phyloP scores from a whole-genome alignment of 2,329 filamentous ascomycete genomes.

The Periglandula ipomoeae region DNA sequence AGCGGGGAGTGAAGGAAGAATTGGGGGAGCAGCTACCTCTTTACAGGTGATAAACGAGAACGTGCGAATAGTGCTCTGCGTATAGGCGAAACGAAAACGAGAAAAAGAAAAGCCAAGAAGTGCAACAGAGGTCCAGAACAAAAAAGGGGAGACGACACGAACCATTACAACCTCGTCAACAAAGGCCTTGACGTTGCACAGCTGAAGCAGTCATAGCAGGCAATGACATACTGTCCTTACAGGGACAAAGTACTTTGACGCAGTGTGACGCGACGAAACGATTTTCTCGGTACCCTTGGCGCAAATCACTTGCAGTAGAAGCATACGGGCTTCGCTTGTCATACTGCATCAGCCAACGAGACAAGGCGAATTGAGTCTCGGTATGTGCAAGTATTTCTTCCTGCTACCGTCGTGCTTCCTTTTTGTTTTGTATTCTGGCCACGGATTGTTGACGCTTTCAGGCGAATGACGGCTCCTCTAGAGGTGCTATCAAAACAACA shows the following conservation, averaged over 20 bases:
- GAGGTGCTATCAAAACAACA: neutral
- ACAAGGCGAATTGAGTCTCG: neutral
- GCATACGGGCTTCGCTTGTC: neutral
- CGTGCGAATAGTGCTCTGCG: too few relatives aligned
- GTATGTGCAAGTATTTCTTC: neutral
- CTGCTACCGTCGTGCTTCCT: neutral
- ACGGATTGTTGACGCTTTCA: neutral
- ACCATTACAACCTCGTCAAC: neutral
- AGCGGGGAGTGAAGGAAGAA: neutral
- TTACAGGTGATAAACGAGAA: too few relatives aligned
- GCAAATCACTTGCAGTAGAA: slow-evolving; percentile 1
- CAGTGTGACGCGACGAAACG: slow-evolving; percentile 3
- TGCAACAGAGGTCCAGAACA: neutral
- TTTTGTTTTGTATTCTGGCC: neutral
- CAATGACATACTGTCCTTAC: neutral
- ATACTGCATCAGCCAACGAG: neutral
- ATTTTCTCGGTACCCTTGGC: slow-evolving; percentile 1
- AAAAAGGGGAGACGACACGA: neutral
- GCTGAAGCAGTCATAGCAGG: neutral
- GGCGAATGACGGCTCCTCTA: neutral
- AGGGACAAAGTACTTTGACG: neutral
- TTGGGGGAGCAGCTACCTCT: too few relatives aligned
- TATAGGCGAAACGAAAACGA: neutral
- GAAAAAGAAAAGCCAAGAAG: neutral
- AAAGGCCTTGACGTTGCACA: neutral